Percentiles rank a stretch among this genome's conserved stretches.
Evolutionary conservation across 176 grass and related monocot genomes (phyloP).

Genomic region (Bonia amplexicaulis): DNA sequence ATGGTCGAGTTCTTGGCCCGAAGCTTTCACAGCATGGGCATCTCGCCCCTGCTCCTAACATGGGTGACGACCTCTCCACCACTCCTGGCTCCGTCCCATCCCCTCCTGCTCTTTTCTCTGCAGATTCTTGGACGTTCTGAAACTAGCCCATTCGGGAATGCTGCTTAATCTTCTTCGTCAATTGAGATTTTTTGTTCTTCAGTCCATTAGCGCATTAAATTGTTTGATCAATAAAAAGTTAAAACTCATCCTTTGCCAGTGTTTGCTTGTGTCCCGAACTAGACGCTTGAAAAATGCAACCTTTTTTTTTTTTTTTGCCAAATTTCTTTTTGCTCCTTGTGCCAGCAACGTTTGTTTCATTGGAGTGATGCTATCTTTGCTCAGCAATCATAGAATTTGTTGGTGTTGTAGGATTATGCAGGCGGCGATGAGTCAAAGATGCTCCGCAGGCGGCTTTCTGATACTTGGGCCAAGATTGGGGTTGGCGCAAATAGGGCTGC

Average conservation of each 20-base stretch:
- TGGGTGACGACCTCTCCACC: slow-evolving; percentile 25
- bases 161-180: neutral
- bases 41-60: slow-evolving; percentile 66
- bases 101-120: neutral
- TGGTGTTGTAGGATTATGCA: slow-evolving; percentile 54
- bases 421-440: slow-evolving; percentile 75
- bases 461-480: slow-evolving; percentile 58
- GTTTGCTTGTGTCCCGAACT: no score
- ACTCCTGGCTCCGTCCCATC: neutral
- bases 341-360: neutral
- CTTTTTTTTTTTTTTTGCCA: neutral
- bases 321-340: neutral
- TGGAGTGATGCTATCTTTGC: neutral
- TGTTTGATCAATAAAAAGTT: neutral
- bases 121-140: no score
- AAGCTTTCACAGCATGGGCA: slow-evolving; percentile 28
- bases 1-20: slow-evolving; percentile 75
- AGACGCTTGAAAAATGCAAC: neutral
- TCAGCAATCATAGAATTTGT: neutral
- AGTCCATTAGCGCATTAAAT: neutral
- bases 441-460: slow-evolving; percentile 51
- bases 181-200: neutral
- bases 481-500: slow-evolving; percentile 60
- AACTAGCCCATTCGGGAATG: no score
- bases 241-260: no score